Percentiles rank a stretch among this genome's conserved stretches.
Evolutionary conservation across 1,284 basidiomycete genomes (phyloP).

Genomic region (Schizophyllum commune): DNA sequence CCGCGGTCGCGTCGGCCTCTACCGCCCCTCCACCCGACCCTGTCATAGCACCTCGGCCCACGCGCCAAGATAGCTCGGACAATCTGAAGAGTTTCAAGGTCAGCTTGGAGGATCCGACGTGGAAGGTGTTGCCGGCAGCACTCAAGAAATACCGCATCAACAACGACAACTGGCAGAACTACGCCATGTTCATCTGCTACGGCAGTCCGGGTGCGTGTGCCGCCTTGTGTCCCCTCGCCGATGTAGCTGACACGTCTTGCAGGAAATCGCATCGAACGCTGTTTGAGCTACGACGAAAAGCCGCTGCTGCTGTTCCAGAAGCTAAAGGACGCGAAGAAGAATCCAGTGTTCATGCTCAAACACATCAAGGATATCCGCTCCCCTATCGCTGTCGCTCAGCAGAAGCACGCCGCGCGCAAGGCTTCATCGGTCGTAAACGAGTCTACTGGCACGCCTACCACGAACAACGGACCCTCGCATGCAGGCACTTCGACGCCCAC

Average conservation of each 20-base stretch:
- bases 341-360: constrained; percentile 97
- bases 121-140: constrained; percentile 96
- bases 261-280: constrained; percentile 84
- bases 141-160: constrained; percentile 99
- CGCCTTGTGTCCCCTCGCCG: neutral
- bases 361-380: constrained; percentile 98
- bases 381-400: constrained; percentile 90
- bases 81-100: constrained; percentile 87
- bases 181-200: constrained; percentile 99
- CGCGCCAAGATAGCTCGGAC: constrained; percentile 61
- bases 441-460: constrained; percentile 27
- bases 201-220: constrained; percentile 69
- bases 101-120: constrained; percentile 93
- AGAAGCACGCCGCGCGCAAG: constrained; percentile 84
- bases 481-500: constrained; percentile 27
- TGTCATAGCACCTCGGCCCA: constrained; percentile 32
- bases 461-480: constrained; percentile 31
- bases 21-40: neutral
- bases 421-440: constrained; percentile 45
- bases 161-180: constrained; percentile 97
- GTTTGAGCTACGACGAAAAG: constrained; percentile 96
- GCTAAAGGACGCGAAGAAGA: constrained; percentile 94
- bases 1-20: neutral
- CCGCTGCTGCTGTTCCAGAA: constrained; percentile 95
- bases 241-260: constrained; percentile 1